Evolutionary conservation across 1,139 yeast genomes (phyloP).

Genomic region (Sugiyamaella paludigena): DNA sequence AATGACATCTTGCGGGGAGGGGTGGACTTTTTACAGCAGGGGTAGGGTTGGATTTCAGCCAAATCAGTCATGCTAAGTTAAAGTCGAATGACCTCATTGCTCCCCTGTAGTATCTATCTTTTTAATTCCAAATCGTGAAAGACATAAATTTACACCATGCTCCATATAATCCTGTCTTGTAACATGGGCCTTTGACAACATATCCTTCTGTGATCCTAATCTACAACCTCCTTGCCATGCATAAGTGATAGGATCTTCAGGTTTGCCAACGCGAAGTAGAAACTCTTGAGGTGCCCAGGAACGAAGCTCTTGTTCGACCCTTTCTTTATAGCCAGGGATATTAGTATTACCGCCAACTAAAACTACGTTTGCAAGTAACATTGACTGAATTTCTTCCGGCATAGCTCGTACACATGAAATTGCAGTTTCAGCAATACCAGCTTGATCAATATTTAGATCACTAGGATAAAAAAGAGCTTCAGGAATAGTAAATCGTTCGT

Average conservation of each 20-base stretch:
- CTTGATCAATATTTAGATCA: constrained; percentile 70
- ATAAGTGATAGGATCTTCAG: constrained; percentile 44
- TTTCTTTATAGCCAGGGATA: constrained; percentile 60
- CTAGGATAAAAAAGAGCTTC: constrained; percentile 88
- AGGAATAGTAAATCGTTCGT: constrained; percentile 85
- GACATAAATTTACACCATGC: constrained; percentile 57
- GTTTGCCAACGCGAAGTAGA: constrained; percentile 48
- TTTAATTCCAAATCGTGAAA: constrained; percentile 27
- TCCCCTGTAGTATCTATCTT: constrained; percentile 18
- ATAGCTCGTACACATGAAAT: constrained; percentile 66
- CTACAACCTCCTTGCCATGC: constrained; percentile 59
- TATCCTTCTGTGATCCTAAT: constrained; percentile 51
- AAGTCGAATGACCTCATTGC: too few species aligned
- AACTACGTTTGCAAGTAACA: constrained; percentile 74
- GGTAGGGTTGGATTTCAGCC: too few species aligned
- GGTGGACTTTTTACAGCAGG: too few species aligned
- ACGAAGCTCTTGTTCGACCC: constrained; percentile 47
- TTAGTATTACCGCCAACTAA: constrained; percentile 82
- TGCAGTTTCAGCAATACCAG: constrained; percentile 70
- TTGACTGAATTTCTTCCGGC: constrained; percentile 73
- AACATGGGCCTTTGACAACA: constrained; percentile 56
- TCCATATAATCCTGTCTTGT: constrained; percentile 80
- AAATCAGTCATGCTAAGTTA: too few species aligned
- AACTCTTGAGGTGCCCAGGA: constrained; percentile 36
- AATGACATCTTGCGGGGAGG: too few species aligned